These are phyloP conservation scores for Lophiostoma macrostomum DNA, from an alignment of 495 filamentous ascomycete genomes.

Conservation along the genomic window DNA sequence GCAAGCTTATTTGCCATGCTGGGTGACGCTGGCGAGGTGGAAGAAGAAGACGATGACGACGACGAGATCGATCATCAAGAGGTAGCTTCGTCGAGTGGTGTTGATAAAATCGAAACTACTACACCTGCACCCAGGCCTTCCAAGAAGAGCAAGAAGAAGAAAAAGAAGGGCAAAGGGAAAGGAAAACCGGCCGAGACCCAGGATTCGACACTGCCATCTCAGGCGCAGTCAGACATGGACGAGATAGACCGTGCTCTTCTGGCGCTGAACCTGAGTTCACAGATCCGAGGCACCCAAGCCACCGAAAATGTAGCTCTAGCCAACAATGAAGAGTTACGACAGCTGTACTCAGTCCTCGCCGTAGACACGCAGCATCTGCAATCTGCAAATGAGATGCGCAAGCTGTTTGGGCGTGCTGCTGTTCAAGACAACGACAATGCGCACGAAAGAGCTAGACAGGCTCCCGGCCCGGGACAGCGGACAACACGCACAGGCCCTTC, in stretches of 20 bases:
- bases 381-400: conserved; percentile 88
- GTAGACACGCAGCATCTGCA: conserved; percentile 80
- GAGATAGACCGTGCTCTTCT: conserved; percentile 81
- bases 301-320: conserved; percentile 31
- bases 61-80: conserved; percentile 31
- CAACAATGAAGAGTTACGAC: conserved; percentile 36
- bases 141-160: conserved; percentile 42
- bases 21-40: conserved; percentile 35
- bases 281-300: conserved; percentile 26
- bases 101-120: background rate
- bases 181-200: conserved; percentile 38
- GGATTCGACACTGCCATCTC: conserved; percentile 8
- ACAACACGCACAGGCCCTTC: conserved; percentile 59
- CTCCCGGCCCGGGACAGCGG: conserved; percentile 54
- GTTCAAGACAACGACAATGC: conserved; percentile 57
- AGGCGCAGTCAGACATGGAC: conserved; percentile 49
- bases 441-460: conserved; percentile 39
- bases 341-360: conserved; percentile 59
- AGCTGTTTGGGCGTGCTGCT: conserved; percentile 80
- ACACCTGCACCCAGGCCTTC: conserved; percentile 2
- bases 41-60: conserved; percentile 35
- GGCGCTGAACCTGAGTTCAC: conserved; percentile 51
- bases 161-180: conserved; percentile 52
- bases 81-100: background rate
- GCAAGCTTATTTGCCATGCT: conserved; percentile 31